Evolutionary conservation across 2,329 filamentous ascomycete genomes (phyloP).

Genomic region (Penicillium sp.): DNA sequence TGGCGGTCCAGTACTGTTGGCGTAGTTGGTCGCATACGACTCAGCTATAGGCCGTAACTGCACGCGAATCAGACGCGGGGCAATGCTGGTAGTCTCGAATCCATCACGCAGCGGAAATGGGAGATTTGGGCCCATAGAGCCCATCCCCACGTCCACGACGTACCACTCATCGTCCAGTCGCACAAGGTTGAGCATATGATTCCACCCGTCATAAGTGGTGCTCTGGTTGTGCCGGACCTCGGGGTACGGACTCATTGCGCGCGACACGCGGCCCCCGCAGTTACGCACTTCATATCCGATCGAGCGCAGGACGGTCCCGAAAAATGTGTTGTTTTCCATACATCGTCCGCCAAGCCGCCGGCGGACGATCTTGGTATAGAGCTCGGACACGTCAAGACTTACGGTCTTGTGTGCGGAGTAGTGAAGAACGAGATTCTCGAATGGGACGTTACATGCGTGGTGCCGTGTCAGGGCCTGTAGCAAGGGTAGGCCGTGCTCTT

Average conservation of each 20-base stretch:
- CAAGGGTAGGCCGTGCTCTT: conserved; percentile 18
- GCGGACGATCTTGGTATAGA: conserved; percentile 55
- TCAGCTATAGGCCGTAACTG: conserved; percentile 16
- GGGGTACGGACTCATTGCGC: conserved; percentile 16
- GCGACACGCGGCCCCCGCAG: conserved; percentile 11
- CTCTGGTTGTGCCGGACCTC: conserved; percentile 13
- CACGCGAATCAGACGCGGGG: conserved; percentile 9
- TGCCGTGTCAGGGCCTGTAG: conserved; percentile 19
- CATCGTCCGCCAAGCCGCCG: conserved; percentile 53
- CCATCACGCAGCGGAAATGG: conserved; percentile 26
- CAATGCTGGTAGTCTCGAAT: conserved; percentile 33
- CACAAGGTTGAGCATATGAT: conserved; percentile 64
- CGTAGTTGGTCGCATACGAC: conserved; percentile 11
- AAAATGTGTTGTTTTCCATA: conserved; percentile 60
- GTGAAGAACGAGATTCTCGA: conserved; percentile 59
- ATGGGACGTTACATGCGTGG: conserved; percentile 33
- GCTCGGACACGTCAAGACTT: conserved; percentile 48
- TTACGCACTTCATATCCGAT: conserved; percentile 48
- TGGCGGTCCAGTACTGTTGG: conserved; percentile 26
- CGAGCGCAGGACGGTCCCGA: conserved; percentile 52
- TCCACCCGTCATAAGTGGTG: conserved; percentile 16
- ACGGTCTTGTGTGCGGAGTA: conserved; percentile 48
- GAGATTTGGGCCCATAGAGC: conserved; percentile 29
- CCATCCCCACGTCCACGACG: conserved; percentile 34
- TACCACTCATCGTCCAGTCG: conserved; percentile 52